phyloP scores from a whole-genome alignment of 139 green algal species.

The Monoraphidium neglectum region DNA sequence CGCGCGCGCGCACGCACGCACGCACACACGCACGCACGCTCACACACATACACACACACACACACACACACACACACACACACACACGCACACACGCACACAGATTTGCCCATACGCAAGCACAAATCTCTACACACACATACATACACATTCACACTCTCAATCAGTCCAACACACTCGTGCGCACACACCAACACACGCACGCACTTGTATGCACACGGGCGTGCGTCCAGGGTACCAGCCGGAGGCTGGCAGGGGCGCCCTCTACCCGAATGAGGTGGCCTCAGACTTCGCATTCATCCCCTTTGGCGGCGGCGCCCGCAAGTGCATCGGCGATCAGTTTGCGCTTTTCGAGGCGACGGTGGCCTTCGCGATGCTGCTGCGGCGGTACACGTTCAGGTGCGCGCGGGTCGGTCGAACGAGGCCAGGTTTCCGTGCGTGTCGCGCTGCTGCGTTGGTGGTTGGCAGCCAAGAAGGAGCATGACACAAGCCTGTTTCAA shows the following conservation, averaged over 20 bases:
- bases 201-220: too few species aligned
- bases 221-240: slow-evolving; percentile 65
- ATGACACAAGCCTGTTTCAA: too few species aligned
- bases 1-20: too few species aligned
- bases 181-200: background rate
- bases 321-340: slow-evolving; percentile 99
- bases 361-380: slow-evolving; percentile 85
- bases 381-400: slow-evolving; percentile 75
- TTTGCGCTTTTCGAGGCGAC: slow-evolving; percentile 93
- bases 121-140: background rate
- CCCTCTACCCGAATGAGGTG: slow-evolving; percentile 96
- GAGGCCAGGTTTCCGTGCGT: too few species aligned
- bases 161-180: too few species aligned
- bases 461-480: too few species aligned
- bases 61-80: too few species aligned
- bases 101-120: background rate
- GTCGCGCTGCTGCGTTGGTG: too few species aligned
- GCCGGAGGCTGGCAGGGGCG: slow-evolving; percentile 57
- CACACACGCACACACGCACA: too few species aligned
- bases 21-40: too few species aligned
- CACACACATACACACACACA: too few species aligned
- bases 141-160: background rate
- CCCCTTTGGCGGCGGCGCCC: slow-evolving; percentile 93
- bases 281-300: slow-evolving; percentile 97
- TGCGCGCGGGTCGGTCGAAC: slow-evolving; percentile 38